These are phyloP conservation scores for Malus fusca DNA, from an alignment of 306 rosid genomes.

Conservation along the genomic window DNA sequence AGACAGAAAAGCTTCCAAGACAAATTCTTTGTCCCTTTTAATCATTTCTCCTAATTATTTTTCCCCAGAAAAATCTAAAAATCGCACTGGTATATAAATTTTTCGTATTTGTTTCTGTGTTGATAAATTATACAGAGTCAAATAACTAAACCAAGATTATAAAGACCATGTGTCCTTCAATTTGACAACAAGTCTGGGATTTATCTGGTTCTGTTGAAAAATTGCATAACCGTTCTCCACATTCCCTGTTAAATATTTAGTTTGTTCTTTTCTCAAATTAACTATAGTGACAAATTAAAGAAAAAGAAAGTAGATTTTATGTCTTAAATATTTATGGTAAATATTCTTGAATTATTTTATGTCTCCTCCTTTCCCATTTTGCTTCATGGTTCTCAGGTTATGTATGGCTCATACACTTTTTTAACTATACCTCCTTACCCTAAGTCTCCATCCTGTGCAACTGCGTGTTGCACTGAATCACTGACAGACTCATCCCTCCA, in stretches of 20 bases:
- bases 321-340: conserved; percentile 1
- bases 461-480: conserved; percentile 40
- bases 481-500: conserved; percentile 21
- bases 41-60: background rate
- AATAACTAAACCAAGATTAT: background rate
- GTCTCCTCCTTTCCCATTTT: background rate
- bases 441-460: conserved; percentile 8
- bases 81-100: background rate
- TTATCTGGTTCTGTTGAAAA: background rate
- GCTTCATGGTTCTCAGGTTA: background rate
- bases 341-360: background rate
- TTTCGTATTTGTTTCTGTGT: background rate
- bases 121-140: background rate
- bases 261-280: background rate
- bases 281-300: background rate
- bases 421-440: background rate
- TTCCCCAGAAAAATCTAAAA: background rate
- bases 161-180: background rate
- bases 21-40: background rate
- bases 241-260: background rate
- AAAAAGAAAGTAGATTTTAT: conserved; percentile 27
- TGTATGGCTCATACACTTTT: conserved; percentile 7
- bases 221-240: background rate
- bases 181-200: background rate
- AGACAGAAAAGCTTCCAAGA: background rate